Evolutionary conservation across 2,329 filamentous ascomycete species (phyloP).

Genomic region (Ascochyta fabae): DNA sequence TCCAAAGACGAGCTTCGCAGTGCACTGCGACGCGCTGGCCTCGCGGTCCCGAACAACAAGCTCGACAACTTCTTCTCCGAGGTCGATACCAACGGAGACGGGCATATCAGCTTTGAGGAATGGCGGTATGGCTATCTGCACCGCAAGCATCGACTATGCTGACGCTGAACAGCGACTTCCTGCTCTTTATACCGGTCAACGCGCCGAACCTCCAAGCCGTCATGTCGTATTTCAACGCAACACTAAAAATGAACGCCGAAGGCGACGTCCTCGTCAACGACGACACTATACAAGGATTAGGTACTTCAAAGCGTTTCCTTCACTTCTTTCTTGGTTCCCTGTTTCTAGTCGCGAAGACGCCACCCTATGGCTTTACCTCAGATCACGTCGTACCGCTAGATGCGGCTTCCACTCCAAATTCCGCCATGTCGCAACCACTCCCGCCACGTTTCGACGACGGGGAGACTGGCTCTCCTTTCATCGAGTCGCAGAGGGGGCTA

Average conservation of each 20-base stretch:
- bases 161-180: conserved; percentile 70
- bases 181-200: conserved; percentile 81
- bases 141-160: conserved; percentile 1
- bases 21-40: conserved; percentile 79
- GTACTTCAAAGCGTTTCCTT: conserved; percentile 77
- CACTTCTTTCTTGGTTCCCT: conserved; percentile 78
- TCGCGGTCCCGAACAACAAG: conserved; percentile 78
- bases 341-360: conserved; percentile 67
- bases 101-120: conserved; percentile 86
- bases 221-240: conserved; percentile 88
- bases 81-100: conserved; percentile 88
- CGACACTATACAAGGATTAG: conserved; percentile 89
- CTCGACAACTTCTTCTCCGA: conserved; percentile 86
- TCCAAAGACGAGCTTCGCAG: conserved; percentile 82
- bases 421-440: conserved; percentile 40
- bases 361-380: conserved; percentile 44
- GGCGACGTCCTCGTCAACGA: conserved; percentile 93
- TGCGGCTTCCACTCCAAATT: conserved; percentile 33
- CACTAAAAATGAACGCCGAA: conserved; percentile 88
- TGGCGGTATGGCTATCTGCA: conserved; percentile 78
- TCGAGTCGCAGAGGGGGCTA: conserved; percentile 37
- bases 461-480: conserved; percentile 32
- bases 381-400: conserved; percentile 35
- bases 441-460: conserved; percentile 45
- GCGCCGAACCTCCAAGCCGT: conserved; percentile 78